Evolutionary conservation across 306 rosid genomes (phyloP).

Genomic region (Vicia faba): DNA sequence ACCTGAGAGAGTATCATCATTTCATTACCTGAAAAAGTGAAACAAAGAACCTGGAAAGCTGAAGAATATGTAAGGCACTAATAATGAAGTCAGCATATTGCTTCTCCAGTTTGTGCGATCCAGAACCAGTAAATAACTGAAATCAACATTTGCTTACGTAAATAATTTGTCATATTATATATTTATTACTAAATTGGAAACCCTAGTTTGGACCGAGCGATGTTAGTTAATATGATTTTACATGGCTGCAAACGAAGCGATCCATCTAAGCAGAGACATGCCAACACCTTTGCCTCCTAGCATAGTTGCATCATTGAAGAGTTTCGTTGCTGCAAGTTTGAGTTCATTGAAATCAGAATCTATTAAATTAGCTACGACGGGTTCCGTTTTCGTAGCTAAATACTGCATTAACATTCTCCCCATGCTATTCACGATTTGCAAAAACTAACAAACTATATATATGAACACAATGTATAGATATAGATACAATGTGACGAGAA

Average conservation of each 20-base stretch:
- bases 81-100: constrained; percentile 77
- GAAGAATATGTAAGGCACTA: constrained; percentile 89
- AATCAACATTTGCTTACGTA: constrained; percentile 17
- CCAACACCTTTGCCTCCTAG: constrained; percentile 55
- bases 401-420: constrained; percentile 34
- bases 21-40: constrained; percentile 57
- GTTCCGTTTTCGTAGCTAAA: constrained; percentile 55
- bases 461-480: not conserved
- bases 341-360: constrained; percentile 58
- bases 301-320: constrained; percentile 53
- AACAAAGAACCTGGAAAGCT: constrained; percentile 72
- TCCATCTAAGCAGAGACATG: constrained; percentile 53
- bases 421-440: constrained; percentile 25
- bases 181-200: too few relatives aligned
- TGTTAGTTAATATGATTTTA: constrained; percentile 18
- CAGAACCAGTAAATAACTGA: constrained; percentile 79
- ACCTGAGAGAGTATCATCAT: not conserved
- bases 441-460: not conserved
- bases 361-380: constrained; percentile 34
- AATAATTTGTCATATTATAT: too few relatives aligned
- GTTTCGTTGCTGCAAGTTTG: constrained; percentile 45
- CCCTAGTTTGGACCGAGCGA: too few relatives aligned
- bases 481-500: not conserved
- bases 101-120: constrained; percentile 96
- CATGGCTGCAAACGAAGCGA: constrained; percentile 78